phyloP scores from a whole-genome alignment of 139 green algal species.

The Astrephomene gubernaculifera region DNA sequence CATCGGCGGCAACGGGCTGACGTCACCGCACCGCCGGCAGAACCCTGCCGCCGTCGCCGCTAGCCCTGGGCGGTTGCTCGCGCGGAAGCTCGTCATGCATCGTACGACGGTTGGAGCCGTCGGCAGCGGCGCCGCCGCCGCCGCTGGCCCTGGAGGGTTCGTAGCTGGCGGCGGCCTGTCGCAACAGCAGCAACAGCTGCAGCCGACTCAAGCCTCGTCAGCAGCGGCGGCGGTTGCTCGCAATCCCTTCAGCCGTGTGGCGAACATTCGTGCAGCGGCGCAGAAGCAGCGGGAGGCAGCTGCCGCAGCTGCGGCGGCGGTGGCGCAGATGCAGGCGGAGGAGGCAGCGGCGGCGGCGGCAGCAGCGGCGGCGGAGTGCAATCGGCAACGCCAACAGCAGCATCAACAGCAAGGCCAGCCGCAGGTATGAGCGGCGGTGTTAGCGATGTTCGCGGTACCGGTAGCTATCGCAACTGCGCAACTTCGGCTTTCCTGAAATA shows the following conservation, averaged over 20 bases:
- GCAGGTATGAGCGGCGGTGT: too few relatives aligned
- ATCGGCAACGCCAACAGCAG: too few relatives aligned
- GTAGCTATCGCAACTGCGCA: too few relatives aligned
- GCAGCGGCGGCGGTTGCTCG: not conserved
- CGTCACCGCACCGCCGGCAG: constrained; percentile 3
- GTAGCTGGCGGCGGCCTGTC: not conserved
- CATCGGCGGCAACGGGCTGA: not conserved
- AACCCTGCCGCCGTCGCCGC: not conserved
- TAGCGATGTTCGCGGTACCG: too few relatives aligned
- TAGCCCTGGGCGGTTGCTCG: constrained; percentile 16
- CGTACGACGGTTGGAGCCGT: not conserved
- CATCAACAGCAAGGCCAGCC: too few relatives aligned
- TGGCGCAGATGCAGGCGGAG: constrained; percentile 1
- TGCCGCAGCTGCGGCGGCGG: constrained; percentile 7
- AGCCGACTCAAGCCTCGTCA: not conserved
- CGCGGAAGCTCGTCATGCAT: not conserved
- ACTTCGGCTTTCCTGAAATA: too few relatives aligned
- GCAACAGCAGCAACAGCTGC: not conserved
- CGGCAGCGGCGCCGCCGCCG: not conserved
- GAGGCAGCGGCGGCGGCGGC: not conserved
- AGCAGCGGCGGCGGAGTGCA: not conserved
- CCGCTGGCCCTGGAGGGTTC: too few relatives aligned
- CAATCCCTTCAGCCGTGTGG: constrained; percentile 24
- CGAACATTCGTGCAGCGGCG: not conserved
- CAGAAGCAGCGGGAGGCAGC: not conserved